These are phyloP conservation scores for Colletotrichum echinochloae DNA, from an alignment of 2,329 filamentous ascomycete genomes.

Conservation along the genomic window DNA sequence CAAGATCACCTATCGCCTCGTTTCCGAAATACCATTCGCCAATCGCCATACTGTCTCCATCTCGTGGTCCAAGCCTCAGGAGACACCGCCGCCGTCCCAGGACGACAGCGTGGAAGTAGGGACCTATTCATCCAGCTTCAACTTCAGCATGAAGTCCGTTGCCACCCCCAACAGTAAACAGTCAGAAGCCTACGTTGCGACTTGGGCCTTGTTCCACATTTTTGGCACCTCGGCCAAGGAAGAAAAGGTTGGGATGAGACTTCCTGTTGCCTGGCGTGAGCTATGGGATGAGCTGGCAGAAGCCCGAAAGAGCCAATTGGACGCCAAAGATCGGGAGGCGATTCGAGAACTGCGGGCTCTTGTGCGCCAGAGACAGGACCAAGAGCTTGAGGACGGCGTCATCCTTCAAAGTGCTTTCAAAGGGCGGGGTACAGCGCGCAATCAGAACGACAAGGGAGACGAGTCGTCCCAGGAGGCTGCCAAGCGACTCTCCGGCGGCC, in stretches of 20 bases:
- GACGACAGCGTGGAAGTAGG: constrained; percentile 54
- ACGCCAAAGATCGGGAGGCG: constrained; percentile 75
- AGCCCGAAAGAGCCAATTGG: constrained; percentile 75
- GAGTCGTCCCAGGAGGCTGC: constrained; percentile 59
- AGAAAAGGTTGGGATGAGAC: constrained; percentile 82
- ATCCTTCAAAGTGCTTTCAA: constrained; percentile 83
- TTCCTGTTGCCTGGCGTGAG: constrained; percentile 86
- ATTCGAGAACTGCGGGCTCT: constrained; percentile 77
- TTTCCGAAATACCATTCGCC: constrained; percentile 81
- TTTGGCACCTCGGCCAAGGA: constrained; percentile 84
- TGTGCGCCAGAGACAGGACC: constrained; percentile 75
- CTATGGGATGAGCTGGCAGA: constrained; percentile 85
- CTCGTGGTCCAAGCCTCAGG: constrained; percentile 82
- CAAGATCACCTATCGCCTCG: constrained; percentile 73
- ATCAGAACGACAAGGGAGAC: constrained; percentile 61
- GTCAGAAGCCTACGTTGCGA: constrained; percentile 88
- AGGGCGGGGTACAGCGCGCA: constrained; percentile 64
- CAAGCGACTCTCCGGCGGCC: constrained; percentile 53
- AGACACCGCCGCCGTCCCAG: constrained; percentile 55
- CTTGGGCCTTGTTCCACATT: constrained; percentile 82
- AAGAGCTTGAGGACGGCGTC: constrained; percentile 79
- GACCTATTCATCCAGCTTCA: constrained; percentile 64
- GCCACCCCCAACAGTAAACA: constrained; percentile 82
- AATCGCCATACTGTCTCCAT: constrained; percentile 82
- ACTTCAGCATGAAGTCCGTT: constrained; percentile 79